Base-by-base conservation (phyloP, 208 protist genomes). In the Trypanosoma rangeli region DNA sequence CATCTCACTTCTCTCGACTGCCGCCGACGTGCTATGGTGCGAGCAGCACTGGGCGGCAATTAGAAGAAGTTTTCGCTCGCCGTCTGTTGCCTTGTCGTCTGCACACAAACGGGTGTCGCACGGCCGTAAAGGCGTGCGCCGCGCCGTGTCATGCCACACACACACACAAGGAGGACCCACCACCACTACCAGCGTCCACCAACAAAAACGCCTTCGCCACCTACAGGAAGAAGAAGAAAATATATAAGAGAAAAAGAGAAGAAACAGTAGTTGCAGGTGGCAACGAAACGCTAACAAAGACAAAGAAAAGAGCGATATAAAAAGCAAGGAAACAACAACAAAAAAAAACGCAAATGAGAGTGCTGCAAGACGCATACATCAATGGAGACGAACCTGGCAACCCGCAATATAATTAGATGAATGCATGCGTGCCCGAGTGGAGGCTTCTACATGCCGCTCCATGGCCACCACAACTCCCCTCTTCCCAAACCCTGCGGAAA, bases 1-100 rank as follows among this genome's bases (percentile, higher is more conserved):
- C 42, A 63, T 78, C 76, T 80, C 70, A 80, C 76, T 76, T 42
- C 71, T 70, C 60, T 74, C 69, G 77, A 82, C 77, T 82, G 66
- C 71, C 67, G 49, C 56, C 62, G 65, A 65, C 70, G 44, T 48
- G 48, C 63, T 55, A 75, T 12, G 49, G 16, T 16, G 31, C 20
- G n/a, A 68, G 67, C 18, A 24, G 69, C 50, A 67, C 35, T 52
- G 69, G 31, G 53, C 16, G 35, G 69, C 61, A 74, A 74, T 74
- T 74, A 74, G 50, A 67, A 68, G 61, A 63, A 74, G 69, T 74
- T 74, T 62, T 0, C 24, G 48, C 9, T n/a, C 15, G 18, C 20
- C 28, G n/a, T 3, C 18, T 22, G 33, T 55, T 12, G 13, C 8
- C 42, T 15, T 3, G 57, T 18, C 26, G 22, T 57, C 44, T 59